These are phyloP conservation scores for Diplodia sapinea DNA, from an alignment of 2,329 filamentous ascomycete genomes.

Conservation along the genomic window DNA sequence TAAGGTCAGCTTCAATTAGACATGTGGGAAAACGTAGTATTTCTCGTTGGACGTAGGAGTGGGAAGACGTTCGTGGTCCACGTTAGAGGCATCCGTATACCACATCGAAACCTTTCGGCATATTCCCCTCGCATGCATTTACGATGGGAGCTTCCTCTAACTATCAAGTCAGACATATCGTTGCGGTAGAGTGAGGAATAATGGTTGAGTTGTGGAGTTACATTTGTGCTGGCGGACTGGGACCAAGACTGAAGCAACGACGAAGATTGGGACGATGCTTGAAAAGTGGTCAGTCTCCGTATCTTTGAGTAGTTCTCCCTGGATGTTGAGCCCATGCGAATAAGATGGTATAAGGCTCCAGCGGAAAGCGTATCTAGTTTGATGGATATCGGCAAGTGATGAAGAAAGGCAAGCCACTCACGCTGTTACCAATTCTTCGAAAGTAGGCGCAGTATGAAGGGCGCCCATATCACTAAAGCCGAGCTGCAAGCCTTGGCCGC, in stretches of 20 bases:
- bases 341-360: not conserved
- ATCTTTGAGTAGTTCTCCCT: not conserved
- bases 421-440: not conserved
- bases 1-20: no score
- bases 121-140: no score
- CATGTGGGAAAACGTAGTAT: no score
- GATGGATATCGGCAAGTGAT: not conserved
- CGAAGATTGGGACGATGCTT: no score
- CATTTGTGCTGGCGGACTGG: not conserved
- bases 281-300: not conserved
- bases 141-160: no score
- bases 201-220: not conserved
- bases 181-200: no score
- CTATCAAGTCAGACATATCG: no score
- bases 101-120: no score
- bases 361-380: not conserved
- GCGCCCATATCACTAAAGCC: not conserved
- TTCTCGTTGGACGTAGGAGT: no score
- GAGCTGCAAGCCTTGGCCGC: not conserved
- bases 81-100: no score
- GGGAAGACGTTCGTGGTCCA: no score
- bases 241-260: not conserved
- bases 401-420: not conserved
- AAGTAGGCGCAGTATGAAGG: not conserved
- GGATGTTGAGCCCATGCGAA: not conserved